Evolutionary conservation across 2,329 filamentous ascomycete species (phyloP).

Genomic region (Fusarium compactum): DNA sequence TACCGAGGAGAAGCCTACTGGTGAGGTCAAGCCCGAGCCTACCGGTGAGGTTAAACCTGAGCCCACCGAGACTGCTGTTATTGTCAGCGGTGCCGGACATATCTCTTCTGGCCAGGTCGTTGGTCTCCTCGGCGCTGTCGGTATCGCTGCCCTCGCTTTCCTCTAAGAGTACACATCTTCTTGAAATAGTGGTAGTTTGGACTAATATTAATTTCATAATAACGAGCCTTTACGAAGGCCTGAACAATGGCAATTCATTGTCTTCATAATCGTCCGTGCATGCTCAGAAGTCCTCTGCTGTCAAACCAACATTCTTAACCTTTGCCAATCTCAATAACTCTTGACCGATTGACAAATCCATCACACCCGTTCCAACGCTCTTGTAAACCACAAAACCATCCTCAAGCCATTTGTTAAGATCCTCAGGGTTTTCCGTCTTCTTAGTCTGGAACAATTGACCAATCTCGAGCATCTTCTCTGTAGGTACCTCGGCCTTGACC

Average conservation of each 20-base stretch:
- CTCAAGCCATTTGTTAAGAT: slow-evolving; percentile 69
- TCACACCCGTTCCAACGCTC: slow-evolving; percentile 74
- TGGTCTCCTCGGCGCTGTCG: slow-evolving; percentile 8
- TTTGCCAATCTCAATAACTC: slow-evolving; percentile 69
- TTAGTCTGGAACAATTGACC: slow-evolving; percentile 64
- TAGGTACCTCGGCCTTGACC: slow-evolving; percentile 44
- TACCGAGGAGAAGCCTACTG: background rate
- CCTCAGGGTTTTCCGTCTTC: background rate
- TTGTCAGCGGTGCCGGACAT: slow-evolving; percentile 15
- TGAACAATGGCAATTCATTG: background rate
- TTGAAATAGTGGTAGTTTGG: background rate
- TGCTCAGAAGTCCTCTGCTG: slow-evolving; percentile 40
- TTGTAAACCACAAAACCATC: slow-evolving; percentile 77
- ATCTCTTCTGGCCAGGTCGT: background rate
- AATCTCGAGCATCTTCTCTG: slow-evolving; percentile 52
- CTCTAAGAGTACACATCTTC: background rate
- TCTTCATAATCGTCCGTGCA: fast-evolving
- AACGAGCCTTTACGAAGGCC: background rate
- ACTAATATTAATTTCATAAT: background rate
- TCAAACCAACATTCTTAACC: slow-evolving; percentile 63
- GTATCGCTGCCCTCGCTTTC: slow-evolving; percentile 6
- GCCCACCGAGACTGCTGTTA: slow-evolving; percentile 6
- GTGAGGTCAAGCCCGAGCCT: background rate
- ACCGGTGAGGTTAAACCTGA: background rate
- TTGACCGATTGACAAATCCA: slow-evolving; percentile 74